Base-by-base conservation (phyloP, 169 alveolate species). In the Eimeria tenella region DNA sequence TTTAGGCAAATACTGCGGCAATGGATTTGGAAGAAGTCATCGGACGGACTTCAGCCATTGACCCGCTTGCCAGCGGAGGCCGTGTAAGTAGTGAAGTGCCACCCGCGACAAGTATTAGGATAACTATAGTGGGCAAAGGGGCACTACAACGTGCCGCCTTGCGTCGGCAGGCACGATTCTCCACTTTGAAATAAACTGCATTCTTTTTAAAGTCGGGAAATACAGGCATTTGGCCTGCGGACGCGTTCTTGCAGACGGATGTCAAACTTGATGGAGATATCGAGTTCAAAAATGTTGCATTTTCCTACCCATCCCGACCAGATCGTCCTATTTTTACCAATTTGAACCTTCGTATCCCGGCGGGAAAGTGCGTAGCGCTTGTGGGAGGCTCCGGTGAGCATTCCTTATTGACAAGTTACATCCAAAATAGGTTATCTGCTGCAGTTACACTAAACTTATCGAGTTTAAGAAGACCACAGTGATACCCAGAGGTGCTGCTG, bases 301-400 rank as follows among this genome's bases (percentile, higher is more conserved):
- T 90, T 90, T 52, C 89, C 8, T 90, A 90, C 63, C 89, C 89
- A 10, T 15, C 82, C 13, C 73, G 94, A 4, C 94, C 94, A 23
- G 94, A 90, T 11, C 63, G 58, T 25, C 60, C 73, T 23, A 50
- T 90, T 49, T 63, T 90, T 65, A 90, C 50, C 53, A 31, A 81
- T 53, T n/a, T 90, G 73, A 90, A 62, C 58, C 65, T 93, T 4
- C 56, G 55, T 53, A 93, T 93, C 77, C 92, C 88, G 11, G 86
- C 82, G 4, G 95, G 95, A 53, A 83, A 93, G 70, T 65, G 93
- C 15, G 93, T 87, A 42, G 95, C 95, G 13, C 77, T 93, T 7
- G 95, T 93, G 56, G 95, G 95, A 55, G 90, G 86, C 70, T 83
- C 94, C 52, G 94, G 94, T 89, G 73, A 19, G 93, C 10, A 2